Evolutionary conservation across 1,284 basidiomycete genomes (phyloP).

Genomic region (Clitocybe nebularis): DNA sequence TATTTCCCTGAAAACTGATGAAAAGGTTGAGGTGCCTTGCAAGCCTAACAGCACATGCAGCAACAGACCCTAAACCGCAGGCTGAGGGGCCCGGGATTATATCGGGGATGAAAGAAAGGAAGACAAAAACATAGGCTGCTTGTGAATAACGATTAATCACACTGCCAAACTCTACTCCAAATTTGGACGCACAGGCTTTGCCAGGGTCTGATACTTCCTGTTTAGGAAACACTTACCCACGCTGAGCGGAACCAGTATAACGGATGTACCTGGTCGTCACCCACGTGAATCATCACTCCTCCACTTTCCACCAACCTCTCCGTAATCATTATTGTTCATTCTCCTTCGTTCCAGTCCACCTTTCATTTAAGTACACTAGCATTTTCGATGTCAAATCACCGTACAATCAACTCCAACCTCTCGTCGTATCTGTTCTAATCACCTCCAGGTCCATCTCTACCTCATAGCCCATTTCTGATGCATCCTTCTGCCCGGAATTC

Average conservation of each 20-base stretch:
- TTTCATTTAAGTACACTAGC: too few relatives aligned
- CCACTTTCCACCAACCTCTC: background rate
- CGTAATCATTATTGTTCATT: too few relatives aligned
- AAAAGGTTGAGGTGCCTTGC: background rate
- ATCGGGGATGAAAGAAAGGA: slow-evolving; percentile 14
- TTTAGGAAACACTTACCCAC: slow-evolving; percentile 14
- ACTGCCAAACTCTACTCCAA: slow-evolving; percentile 18
- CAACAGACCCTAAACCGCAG: background rate
- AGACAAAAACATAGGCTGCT: slow-evolving; percentile 17
- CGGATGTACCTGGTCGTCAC: slow-evolving; percentile 17
- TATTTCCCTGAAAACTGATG: slow-evolving; percentile 8
- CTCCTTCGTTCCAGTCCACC: too few relatives aligned
- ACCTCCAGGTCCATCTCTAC: too few relatives aligned
- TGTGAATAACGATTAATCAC: slow-evolving; percentile 14
- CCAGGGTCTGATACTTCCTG: slow-evolving; percentile 7
- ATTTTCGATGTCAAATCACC: too few relatives aligned
- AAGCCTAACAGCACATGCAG: slow-evolving; percentile 1
- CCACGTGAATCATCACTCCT: slow-evolving; percentile 9
- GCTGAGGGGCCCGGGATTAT: slow-evolving; percentile 12
- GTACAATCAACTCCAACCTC: too few relatives aligned
- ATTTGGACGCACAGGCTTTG: too few relatives aligned
- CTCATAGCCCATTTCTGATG: background rate
- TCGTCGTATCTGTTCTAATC: too few relatives aligned
- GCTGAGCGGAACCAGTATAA: slow-evolving; percentile 10
- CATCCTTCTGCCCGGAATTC: background rate